Evolutionary conservation across 768 basidiomycete species (phyloP).

Genomic region (Trametes cinnabarina): DNA sequence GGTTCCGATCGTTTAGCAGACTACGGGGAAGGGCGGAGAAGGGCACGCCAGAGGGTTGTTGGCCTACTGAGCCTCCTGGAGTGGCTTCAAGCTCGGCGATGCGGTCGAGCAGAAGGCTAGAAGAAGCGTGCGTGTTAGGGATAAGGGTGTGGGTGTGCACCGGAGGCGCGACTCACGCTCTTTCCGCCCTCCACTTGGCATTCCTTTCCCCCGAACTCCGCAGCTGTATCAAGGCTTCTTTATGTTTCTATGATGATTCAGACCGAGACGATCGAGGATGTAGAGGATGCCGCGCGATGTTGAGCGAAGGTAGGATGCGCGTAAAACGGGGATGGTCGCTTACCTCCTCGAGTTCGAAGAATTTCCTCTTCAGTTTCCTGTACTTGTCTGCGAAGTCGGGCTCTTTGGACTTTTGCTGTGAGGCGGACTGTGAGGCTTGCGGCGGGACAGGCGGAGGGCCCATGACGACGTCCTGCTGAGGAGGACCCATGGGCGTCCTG

Average conservation of each 20-base stretch:
- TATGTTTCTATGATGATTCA: slow-evolving; percentile 46
- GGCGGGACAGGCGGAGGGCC: slow-evolving; percentile 44
- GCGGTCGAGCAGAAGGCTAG: slow-evolving; percentile 54
- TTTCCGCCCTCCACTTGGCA: slow-evolving; percentile 57
- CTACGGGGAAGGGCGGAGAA: slow-evolving; percentile 50
- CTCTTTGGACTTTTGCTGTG: slow-evolving; percentile 31
- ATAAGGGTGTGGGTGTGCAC: slow-evolving; percentile 8
- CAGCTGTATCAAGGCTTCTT: slow-evolving; percentile 56
- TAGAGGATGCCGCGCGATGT: background rate
- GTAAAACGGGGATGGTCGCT: background rate
- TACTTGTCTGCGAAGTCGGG: slow-evolving; percentile 62
- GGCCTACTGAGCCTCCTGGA: slow-evolving; percentile 33
- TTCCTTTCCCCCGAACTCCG: slow-evolving; percentile 63
- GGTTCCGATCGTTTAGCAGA: slow-evolving; percentile 41
- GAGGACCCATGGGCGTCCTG: slow-evolving; percentile 33
- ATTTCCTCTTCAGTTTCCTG: slow-evolving; percentile 60
- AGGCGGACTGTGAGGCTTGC: slow-evolving; percentile 30
- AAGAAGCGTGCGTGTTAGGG: too few relatives aligned
- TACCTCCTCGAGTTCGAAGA: slow-evolving; percentile 70
- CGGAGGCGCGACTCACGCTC: slow-evolving; percentile 47
- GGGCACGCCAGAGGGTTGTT: slow-evolving; percentile 32
- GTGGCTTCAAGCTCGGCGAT: slow-evolving; percentile 56
- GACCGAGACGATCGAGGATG: background rate
- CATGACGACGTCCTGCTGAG: slow-evolving; percentile 48
- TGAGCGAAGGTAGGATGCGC: slow-evolving; percentile 11